Percentiles rank a stretch among this genome's conserved stretches.
phyloP scores from a whole-genome alignment of 2,329 filamentous ascomycete species.

The Periconia sp. region DNA sequence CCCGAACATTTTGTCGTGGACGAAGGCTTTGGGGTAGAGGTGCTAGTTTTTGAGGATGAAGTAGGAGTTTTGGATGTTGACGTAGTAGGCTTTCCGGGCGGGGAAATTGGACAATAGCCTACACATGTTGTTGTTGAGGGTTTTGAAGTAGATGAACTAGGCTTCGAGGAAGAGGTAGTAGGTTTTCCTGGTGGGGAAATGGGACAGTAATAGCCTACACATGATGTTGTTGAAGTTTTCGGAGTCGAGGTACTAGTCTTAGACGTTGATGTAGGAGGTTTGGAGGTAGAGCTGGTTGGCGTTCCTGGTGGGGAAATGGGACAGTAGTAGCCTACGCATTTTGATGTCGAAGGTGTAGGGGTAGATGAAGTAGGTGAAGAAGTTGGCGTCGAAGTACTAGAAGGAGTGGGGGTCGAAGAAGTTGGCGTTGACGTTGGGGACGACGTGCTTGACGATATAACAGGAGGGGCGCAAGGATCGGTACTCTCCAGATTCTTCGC shows the following conservation, averaged over 20 bases:
- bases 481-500: slow-evolving; percentile 17
- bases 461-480: slow-evolving; percentile 13
- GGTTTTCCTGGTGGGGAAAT: no score
- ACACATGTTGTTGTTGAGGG: no score
- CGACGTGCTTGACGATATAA: slow-evolving; percentile 6
- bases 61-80: no score
- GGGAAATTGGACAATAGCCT: no score
- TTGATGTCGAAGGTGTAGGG: no score
- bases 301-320: no score
- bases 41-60: no score
- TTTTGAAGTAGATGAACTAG: no score
- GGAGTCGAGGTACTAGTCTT: background rate
- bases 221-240: background rate
- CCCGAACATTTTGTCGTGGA: no score
- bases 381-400: background rate
- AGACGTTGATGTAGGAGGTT: background rate
- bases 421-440: slow-evolving; percentile 6
- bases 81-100: no score
- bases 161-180: no score
- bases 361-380: background rate
- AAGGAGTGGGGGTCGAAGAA: background rate
- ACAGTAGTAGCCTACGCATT: background rate
- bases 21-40: no score
- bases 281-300: background rate
- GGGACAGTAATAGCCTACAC: background rate